Evolutionary conservation across 768 basidiomycete genomes (phyloP), one percentile per base, ranked within the genome.

Genomic region (Podaxis rugospora): DNA sequence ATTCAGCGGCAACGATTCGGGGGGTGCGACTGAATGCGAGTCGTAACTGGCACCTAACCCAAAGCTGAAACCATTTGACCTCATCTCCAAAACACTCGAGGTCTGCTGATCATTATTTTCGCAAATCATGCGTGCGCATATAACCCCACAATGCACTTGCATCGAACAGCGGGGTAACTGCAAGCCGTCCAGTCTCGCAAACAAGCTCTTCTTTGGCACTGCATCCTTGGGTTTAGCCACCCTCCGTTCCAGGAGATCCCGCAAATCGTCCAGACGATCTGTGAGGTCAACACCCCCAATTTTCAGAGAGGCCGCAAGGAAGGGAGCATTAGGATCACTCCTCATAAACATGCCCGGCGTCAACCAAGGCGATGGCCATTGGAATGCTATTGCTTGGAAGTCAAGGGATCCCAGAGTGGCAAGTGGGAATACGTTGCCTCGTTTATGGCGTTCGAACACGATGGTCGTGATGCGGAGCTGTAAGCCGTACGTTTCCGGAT

Each of bases 351-450:
- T 73, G 21, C 80, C 74, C 2, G 78, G 70, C 35, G 71, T 71
- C 32, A 87, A 70, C 75, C 81, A 81, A n/a, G 80, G 81, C 44
- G 79, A 69, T 7, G 87, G 85, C 88, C 87, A 91, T 68, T 86
- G 84, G 2, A 80, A 80, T 21, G 78, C 70, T 23, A 88, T 70
- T 1, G 74, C 68, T 51, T 79, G 71, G 25, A 82, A 62, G 36
- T 74, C 64, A 14, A 80, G 57, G 4, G 72, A 68, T 23, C 78
- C 78, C 14, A 86, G 62, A 14, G 73, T 76, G 37, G 81, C 65
- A 13, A 88, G 66, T n/a, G 76, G 77, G 62, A 78, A 68, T 52
- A 69, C 67, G 63, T 74, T 70, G 27, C 70, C 66, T 16, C 65
- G 63, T 16, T 71, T 74, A 44, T 68, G 75, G 51, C 86, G 73